A percentile compares a stretch with the other conserved stretches of the same genome.
These are phyloP conservation scores for Paracoccidioides lutzii DNA, from an alignment of 2,329 filamentous ascomycete species.

Conservation along the genomic window DNA sequence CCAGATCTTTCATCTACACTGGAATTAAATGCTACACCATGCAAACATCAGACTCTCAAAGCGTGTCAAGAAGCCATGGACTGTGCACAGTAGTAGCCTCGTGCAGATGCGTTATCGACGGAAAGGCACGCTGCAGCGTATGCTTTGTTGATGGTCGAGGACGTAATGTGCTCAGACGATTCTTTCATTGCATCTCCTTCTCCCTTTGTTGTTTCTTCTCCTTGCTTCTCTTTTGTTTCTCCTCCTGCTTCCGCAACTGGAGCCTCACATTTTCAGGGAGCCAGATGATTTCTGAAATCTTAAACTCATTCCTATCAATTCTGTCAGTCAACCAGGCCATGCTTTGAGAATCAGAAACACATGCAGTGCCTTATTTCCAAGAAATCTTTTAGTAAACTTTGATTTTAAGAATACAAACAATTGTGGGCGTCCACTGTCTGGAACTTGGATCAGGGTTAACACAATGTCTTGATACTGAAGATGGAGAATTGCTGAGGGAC, in stretches of 20 bases:
- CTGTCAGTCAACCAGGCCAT: neutral
- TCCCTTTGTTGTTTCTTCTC: neutral
- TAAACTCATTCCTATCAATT: neutral
- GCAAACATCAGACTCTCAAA: neutral
- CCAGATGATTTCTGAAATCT: too few species aligned
- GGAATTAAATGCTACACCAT: neutral
- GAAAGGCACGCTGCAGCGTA: neutral
- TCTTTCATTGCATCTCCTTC: too few species aligned
- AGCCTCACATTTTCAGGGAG: neutral
- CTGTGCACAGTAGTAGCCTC: neutral
- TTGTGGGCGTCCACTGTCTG: constrained; percentile 9
- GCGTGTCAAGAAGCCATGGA: neutral
- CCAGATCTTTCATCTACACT: neutral
- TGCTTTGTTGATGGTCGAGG: too few species aligned
- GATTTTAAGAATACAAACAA: constrained; percentile 17
- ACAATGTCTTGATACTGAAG: constrained; percentile 17
- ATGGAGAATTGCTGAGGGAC: constrained; percentile 10
- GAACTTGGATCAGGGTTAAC: constrained; percentile 19
- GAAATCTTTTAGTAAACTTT: constrained; percentile 17
- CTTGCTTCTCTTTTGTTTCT: neutral
- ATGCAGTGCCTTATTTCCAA: constrained; percentile 13
- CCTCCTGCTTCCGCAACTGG: neutral
- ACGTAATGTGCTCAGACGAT: too few species aligned
- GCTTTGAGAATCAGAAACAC: neutral
- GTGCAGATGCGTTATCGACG: neutral